Evolutionary conservation across 441 rosid species (phyloP).

Genomic region (Pelargonium citronellum): DNA sequence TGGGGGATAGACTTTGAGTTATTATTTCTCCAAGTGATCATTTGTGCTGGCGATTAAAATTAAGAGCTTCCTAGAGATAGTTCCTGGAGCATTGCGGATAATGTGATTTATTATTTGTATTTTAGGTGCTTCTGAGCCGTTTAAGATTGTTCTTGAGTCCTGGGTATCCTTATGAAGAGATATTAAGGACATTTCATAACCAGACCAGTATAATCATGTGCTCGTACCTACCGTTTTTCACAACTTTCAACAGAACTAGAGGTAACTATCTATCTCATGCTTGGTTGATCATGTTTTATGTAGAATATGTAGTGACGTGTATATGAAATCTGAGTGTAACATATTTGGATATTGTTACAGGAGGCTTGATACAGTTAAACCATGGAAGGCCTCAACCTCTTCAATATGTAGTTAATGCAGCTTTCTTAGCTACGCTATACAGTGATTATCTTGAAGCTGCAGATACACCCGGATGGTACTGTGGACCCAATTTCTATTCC

Average conservation of each 20-base stretch:
- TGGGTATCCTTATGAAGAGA: conserved; percentile 85
- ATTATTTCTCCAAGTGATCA: no score
- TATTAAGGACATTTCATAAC: conserved; percentile 73
- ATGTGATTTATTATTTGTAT: neutral
- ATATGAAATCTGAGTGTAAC: conserved; percentile 17
- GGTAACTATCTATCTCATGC: conserved; percentile 35
- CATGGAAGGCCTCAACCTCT: conserved; percentile 72
- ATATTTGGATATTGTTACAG: conserved; percentile 28
- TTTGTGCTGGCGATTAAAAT: no score
- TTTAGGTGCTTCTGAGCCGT: conserved; percentile 61
- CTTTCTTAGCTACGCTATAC: conserved; percentile 69
- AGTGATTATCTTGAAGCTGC: conserved; percentile 67
- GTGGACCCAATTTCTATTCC: conserved; percentile 78
- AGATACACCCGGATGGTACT: conserved; percentile 56
- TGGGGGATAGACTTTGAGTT: no score
- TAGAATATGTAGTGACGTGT: neutral
- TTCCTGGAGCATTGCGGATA: neutral
- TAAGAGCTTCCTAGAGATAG: no score
- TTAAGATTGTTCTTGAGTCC: conserved; percentile 81
- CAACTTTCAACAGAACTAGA: conserved; percentile 62
- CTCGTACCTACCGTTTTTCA: conserved; percentile 63
- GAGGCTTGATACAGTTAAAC: conserved; percentile 64
- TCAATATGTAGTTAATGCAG: conserved; percentile 65
- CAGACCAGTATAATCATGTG: conserved; percentile 77
- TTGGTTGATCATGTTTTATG: conserved; percentile 4